Conservation (phyloP, 1,284 basidiomycete species). For the Cryptococcus maquisensis region DNA sequence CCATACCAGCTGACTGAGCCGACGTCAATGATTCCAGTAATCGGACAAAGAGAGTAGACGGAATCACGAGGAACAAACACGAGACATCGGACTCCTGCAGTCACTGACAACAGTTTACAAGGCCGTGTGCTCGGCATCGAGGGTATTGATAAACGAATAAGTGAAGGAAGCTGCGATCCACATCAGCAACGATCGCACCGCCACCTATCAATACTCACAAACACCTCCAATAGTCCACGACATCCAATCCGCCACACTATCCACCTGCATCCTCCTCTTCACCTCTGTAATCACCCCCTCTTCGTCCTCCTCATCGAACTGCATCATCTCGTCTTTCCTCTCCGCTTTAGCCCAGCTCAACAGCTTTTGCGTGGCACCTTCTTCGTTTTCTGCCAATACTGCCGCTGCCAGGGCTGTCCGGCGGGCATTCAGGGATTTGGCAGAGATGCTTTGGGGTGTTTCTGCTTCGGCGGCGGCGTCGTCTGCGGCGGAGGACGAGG, state of each 20-base stretch:
- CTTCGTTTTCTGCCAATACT: constrained; percentile 34
- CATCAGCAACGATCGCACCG: background rate
- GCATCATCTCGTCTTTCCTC: constrained; percentile 8
- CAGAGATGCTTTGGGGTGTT: background rate
- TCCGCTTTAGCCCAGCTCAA: constrained; percentile 29
- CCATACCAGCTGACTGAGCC: too few species aligned
- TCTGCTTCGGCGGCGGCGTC: background rate
- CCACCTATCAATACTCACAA: constrained; percentile 57
- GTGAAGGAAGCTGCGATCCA: constrained; percentile 27
- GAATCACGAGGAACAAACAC: too few species aligned
- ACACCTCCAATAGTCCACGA: constrained; percentile 96
- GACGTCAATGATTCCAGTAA: too few species aligned
- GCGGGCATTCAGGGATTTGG: background rate
- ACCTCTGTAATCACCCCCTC: background rate
- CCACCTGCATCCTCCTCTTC: constrained; percentile 16
- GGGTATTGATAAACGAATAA: constrained; percentile 19
- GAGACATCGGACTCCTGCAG: too few species aligned
- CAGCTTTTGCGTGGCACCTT: constrained; percentile 22
- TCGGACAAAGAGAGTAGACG: too few species aligned
- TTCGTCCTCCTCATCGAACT: background rate
- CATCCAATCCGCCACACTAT: constrained; percentile 77
- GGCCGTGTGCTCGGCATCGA: background rate
- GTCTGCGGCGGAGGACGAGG: background rate
- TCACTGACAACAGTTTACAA: background rate
- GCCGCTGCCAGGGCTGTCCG: constrained; percentile 29